Conservation (phyloP, 169 alveolate genomes). For the Plasmodium inui region DNA sequence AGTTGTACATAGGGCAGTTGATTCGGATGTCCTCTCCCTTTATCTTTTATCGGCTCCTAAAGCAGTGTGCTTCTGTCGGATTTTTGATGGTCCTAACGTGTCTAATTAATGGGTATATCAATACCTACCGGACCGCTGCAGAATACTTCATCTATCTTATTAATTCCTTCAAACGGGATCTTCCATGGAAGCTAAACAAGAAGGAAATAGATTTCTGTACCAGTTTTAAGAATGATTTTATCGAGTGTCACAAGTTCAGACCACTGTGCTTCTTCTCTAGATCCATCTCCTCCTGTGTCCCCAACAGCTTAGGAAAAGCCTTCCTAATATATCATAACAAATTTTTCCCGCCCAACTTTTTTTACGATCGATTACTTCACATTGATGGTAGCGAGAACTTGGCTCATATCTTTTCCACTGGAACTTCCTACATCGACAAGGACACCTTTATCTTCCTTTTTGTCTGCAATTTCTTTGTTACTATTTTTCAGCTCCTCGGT, state of each 20-base stretch:
- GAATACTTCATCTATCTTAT: constrained; percentile 80
- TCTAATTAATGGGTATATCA: constrained; percentile 76
- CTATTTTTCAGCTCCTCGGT: constrained; percentile 78
- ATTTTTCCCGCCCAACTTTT: constrained; percentile 37
- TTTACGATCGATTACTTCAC: constrained; percentile 7
- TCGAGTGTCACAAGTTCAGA: constrained; percentile 47
- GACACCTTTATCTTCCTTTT: constrained; percentile 27
- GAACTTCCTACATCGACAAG: constrained; percentile 41
- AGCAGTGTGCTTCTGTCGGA: constrained; percentile 83
- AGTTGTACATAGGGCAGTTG: constrained; percentile 81
- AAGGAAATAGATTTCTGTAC: constrained; percentile 75
- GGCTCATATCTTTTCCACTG: constrained; percentile 20
- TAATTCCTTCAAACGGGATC: constrained; percentile 73
- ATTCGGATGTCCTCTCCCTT: constrained; percentile 79
- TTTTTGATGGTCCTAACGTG: constrained; percentile 80
- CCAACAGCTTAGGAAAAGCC: constrained; percentile 71
- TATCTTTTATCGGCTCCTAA: constrained; percentile 78
- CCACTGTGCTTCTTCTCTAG: constrained; percentile 80
- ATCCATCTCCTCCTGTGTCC: constrained; percentile 51
- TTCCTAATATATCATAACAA: constrained; percentile 43
- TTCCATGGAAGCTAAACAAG: constrained; percentile 80
- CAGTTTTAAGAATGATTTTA: constrained; percentile 1
- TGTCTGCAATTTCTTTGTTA: constrained; percentile 52
- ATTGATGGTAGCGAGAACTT: constrained; percentile 1
- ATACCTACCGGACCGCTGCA: constrained; percentile 72